These are phyloP conservation scores for Trichoderma polysporum DNA, from an alignment of 2,329 filamentous ascomycete species.

Conservation along the genomic window DNA sequence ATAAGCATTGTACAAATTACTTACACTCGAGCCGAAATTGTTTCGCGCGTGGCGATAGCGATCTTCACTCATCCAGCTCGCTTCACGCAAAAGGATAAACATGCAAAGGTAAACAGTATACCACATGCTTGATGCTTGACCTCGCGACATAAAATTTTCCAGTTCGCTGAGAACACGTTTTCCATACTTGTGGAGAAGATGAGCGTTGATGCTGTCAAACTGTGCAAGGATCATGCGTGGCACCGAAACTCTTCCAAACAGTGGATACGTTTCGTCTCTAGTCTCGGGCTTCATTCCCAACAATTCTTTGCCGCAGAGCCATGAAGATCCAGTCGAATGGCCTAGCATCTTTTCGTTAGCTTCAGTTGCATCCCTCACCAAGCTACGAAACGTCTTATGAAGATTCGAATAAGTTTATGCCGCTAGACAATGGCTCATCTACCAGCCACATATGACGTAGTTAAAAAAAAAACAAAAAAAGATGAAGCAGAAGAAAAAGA, in stretches of 20 bases:
- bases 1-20: background rate
- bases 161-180: constrained; percentile 37
- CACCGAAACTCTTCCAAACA: constrained; percentile 39
- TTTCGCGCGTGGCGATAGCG: constrained; percentile 44
- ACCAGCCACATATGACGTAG: too few relatives aligned
- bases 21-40: constrained; percentile 33
- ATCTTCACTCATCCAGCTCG: constrained; percentile 42
- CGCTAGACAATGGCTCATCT: too few relatives aligned
- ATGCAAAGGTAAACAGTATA: constrained; percentile 39
- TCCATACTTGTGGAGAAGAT: constrained; percentile 37
- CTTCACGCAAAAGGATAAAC: constrained; percentile 46
- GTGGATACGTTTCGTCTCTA: constrained; percentile 39
- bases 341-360: constrained; percentile 32
- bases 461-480: too few relatives aligned
- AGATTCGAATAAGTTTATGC: too few relatives aligned
- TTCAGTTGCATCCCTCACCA: background rate
- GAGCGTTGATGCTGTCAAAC: constrained; percentile 43
- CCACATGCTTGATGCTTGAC: constrained; percentile 32
- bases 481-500: too few relatives aligned
- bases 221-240: constrained; percentile 49
- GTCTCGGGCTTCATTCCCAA: constrained; percentile 41
- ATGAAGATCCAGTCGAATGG: constrained; percentile 46
- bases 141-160: constrained; percentile 36
- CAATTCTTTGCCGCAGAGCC: constrained; percentile 41
- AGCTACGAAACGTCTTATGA: too few relatives aligned